These are phyloP conservation scores for Pyrus betulifolia DNA, from an alignment of 306 rosid genomes.

Conservation along the genomic window DNA sequence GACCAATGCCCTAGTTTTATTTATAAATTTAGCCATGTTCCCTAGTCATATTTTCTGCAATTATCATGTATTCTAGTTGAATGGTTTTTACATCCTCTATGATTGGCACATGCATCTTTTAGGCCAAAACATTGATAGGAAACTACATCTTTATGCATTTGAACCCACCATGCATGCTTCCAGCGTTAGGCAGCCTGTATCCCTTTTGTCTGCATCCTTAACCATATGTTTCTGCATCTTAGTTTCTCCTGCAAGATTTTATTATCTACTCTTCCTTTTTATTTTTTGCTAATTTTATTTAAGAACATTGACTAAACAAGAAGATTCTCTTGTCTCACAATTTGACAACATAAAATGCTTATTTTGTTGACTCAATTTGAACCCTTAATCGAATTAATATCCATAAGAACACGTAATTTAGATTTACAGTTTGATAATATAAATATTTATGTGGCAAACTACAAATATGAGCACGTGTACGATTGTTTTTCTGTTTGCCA, in stretches of 20 bases:
- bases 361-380: background rate
- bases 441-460: too few relatives aligned
- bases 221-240: background rate
- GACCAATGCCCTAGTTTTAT: background rate
- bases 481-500: background rate
- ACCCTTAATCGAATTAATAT: too few relatives aligned
- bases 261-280: background rate
- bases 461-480: background rate
- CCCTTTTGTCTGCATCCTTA: background rate
- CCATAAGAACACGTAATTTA: background rate
- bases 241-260: background rate
- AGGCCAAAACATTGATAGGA: background rate
- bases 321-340: background rate
- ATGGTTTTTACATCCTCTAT: background rate
- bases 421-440: too few relatives aligned
- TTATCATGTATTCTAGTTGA: background rate
- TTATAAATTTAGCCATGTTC: background rate
- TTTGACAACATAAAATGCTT: background rate
- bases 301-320: background rate
- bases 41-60: background rate
- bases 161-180: background rate
- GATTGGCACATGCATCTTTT: background rate
- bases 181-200: background rate
- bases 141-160: background rate
- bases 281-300: background rate